Conservation (phyloP, 768 basidiomycete species). For the Mrakia gelida region DNA sequence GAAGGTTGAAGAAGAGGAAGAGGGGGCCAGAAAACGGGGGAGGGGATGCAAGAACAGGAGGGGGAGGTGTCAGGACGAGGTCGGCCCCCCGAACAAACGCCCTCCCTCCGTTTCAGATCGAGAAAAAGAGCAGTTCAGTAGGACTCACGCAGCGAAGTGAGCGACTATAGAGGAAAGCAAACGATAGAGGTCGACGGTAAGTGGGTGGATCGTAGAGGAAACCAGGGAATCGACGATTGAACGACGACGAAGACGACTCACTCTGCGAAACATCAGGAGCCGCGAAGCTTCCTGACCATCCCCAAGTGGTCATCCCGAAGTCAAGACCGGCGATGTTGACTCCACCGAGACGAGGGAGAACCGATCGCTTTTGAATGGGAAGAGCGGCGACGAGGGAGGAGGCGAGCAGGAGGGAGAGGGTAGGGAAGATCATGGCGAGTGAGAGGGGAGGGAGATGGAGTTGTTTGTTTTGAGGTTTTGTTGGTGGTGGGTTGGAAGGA, state of each 20-base stretch:
- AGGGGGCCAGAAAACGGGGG: background rate
- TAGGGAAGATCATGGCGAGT: background rate
- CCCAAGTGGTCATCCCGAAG: constrained; percentile 19
- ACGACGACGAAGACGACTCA: background rate
- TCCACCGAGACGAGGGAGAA: background rate
- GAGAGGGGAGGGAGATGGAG: background rate
- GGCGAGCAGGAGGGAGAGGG: background rate
- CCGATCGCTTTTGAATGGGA: background rate
- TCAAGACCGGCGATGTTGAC: constrained; percentile 24
- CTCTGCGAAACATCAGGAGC: constrained; percentile 18
- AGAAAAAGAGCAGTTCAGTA: background rate
- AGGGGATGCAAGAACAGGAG: background rate
- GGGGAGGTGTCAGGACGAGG: background rate
- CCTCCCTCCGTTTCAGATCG: background rate
- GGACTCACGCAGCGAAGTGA: constrained; percentile 19
- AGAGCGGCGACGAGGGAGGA: background rate
- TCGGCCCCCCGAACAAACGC: background rate
- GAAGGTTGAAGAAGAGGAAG: background rate
- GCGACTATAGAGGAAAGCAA: background rate
- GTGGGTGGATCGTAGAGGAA: background rate
- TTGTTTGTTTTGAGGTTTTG: background rate
- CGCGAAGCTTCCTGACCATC: background rate
- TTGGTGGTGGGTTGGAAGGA: background rate
- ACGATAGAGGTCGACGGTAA: background rate
- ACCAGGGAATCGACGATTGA: too few species aligned